These are phyloP conservation scores for Lanmaoa rubissima DNA, from an alignment of 768 basidiomycete species.

Conservation along the genomic window DNA sequence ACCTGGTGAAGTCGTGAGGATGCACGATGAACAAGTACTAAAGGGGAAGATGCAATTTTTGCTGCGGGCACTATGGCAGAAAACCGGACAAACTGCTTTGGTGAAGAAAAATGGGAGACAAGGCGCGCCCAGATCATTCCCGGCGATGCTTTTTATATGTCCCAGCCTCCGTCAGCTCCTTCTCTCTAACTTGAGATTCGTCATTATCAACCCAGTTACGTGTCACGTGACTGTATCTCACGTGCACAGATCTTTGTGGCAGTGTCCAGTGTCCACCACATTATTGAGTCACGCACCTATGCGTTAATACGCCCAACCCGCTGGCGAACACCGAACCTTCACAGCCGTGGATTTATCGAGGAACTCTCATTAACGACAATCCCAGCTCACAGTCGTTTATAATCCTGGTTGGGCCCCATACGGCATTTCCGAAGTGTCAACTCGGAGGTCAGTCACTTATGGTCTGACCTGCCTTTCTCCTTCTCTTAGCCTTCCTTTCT, in stretches of 20 bases:
- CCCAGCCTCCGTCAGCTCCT: constrained; percentile 16
- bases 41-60: constrained; percentile 14
- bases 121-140: constrained; percentile 10
- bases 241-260: background rate
- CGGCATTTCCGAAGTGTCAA: background rate
- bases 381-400: background rate
- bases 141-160: constrained; percentile 17
- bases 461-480: background rate
- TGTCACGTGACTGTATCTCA: constrained; percentile 17
- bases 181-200: background rate
- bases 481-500: background rate
- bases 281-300: too few relatives aligned
- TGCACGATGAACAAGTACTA: constrained; percentile 5
- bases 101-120: constrained; percentile 3
- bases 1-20: constrained; percentile 28
- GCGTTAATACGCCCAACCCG: too few relatives aligned
- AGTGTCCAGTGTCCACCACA: too few relatives aligned
- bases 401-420: background rate
- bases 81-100: constrained; percentile 9
- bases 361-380: too few relatives aligned
- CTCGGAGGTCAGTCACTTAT: background rate
- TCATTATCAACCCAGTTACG: background rate
- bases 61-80: constrained; percentile 4
- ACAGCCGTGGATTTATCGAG: background rate
- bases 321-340: background rate